Evolutionary conservation across 2,329 filamentous ascomycete species (phyloP), one percentile per base, ranked within the genome.

Genomic region (Exophiala dermatitidis): DNA sequence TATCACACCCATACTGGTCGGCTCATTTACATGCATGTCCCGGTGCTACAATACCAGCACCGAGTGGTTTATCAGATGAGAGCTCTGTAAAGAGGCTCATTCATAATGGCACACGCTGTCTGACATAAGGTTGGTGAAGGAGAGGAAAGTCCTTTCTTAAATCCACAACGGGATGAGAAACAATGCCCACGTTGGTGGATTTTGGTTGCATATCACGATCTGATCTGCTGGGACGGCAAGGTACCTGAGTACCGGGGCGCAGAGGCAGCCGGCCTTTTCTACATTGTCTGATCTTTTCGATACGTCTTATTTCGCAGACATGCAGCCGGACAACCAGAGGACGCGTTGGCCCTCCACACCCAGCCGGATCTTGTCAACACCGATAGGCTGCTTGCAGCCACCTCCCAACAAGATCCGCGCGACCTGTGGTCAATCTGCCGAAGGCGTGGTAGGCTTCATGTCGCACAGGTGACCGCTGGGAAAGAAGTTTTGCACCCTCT

Each of bases 191-290:
- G 3, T n/a, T 43, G 12, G 5, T 45, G 4, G 5, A 31, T 9
- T 9, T 12, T 51, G 32, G 6, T 28, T 37, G 48, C 48, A 40
- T 12, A 51, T 51, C 44, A 36, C 28, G 41, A 46, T 37, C 41
- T 31, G 32, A 46, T 38, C 48, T 34, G 33, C 28, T 12, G n/a
- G 6, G 33, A 37, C 48, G 48, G 48, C 38, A 45, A 46, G 4
- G 33, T 45, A 32, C 48, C 48, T 31, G 40, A 45, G 30, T 44
- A 40, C 41, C 41, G 36, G 40, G 12, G n/a, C 26, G 9, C 29
- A 40, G 10, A 34, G 36, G 31, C 26, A 12, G 2, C 9, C 19
- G 19, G 19, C 37, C 9, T 36, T 12, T 28, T 19, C 38, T 12
- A 36, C 42, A 40, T 12, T 30, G 19, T 6, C 40, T 29, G 46